Percentiles rank a stretch among this genome's conserved stretches.
phyloP scores from a whole-genome alignment of 192 early-diverging fungal genomes.

The Podila epigama region DNA sequence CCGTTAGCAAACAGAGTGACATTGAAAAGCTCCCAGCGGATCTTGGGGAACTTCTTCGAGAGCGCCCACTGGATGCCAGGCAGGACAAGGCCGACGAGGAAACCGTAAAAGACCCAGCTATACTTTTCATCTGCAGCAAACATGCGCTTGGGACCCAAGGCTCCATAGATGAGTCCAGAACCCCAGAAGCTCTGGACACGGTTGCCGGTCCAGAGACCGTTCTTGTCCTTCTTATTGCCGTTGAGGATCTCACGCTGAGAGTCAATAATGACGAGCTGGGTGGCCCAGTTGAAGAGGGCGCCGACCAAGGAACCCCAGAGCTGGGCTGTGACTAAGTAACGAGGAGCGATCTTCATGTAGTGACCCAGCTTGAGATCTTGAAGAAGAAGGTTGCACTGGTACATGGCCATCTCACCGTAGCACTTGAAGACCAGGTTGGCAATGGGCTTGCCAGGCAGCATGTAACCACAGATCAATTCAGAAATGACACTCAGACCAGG shows the following conservation, averaged over 20 bases:
- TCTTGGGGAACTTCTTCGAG: slow-evolving; percentile 55
- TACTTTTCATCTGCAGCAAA: slow-evolving; percentile 52
- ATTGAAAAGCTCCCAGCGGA: slow-evolving; percentile 49
- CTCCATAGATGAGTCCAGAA: slow-evolving; percentile 72
- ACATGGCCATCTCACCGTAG: slow-evolving; percentile 59
- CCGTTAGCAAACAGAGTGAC: slow-evolving; percentile 55
- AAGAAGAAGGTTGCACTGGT: slow-evolving; percentile 75
- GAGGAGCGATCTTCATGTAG: slow-evolving; percentile 68
- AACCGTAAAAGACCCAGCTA: slow-evolving; percentile 16
- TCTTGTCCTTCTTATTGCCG: slow-evolving; percentile 21
- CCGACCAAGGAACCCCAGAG: slow-evolving; percentile 58
- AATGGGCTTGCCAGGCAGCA: slow-evolving; percentile 58
- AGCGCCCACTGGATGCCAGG: slow-evolving; percentile 60
- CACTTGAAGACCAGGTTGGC: slow-evolving; percentile 62
- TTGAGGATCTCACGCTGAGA: slow-evolving; percentile 13
- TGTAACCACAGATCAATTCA: slow-evolving; percentile 61
- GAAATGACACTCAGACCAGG: slow-evolving; percentile 59
- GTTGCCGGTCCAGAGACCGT: slow-evolving; percentile 51
- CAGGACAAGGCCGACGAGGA: slow-evolving; percentile 56
- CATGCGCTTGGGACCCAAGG: slow-evolving; percentile 67
- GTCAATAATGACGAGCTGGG: slow-evolving; percentile 21
- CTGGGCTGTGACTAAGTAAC: background rate
- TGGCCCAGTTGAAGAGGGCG: slow-evolving; percentile 45
- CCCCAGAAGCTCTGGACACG: slow-evolving; percentile 59
- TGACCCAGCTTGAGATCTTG: slow-evolving; percentile 76